Percentiles rank a stretch among this genome's conserved stretches.
These are phyloP conservation scores for Claviceps arundinis DNA, from an alignment of 2,329 filamentous ascomycete species.

Conservation along the genomic window DNA sequence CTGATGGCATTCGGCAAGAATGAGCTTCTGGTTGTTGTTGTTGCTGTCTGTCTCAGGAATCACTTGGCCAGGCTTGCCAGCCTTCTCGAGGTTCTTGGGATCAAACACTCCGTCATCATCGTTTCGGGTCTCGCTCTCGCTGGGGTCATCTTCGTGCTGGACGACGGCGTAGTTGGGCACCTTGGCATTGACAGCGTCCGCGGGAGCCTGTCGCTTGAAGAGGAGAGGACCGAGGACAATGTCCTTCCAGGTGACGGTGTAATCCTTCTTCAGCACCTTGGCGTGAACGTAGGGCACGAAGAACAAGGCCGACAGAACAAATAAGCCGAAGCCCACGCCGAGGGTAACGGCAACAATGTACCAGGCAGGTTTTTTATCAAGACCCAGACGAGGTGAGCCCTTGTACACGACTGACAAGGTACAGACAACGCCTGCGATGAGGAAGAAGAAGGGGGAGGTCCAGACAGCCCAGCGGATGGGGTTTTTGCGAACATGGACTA, in stretches of 20 bases:
- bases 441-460: constrained; percentile 64
- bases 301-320: constrained; percentile 49
- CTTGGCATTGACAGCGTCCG: constrained; percentile 36
- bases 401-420: constrained; percentile 72
- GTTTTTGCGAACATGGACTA: constrained; percentile 58
- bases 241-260: constrained; percentile 49
- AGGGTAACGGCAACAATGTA: constrained; percentile 55
- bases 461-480: constrained; percentile 61
- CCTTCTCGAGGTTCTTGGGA: constrained; percentile 10
- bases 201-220: constrained; percentile 42
- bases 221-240: constrained; percentile 50
- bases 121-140: constrained; percentile 13
- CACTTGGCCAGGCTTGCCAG: constrained; percentile 5
- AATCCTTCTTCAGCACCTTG: constrained; percentile 55
- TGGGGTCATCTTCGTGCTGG: constrained; percentile 43
- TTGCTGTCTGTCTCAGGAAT: constrained; percentile 25
- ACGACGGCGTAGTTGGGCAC: constrained; percentile 70
- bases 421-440: constrained; percentile 60
- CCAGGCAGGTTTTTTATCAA: constrained; percentile 53
- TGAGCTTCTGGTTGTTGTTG: constrained; percentile 30
- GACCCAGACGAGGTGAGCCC: constrained; percentile 54
- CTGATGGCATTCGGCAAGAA: constrained; percentile 35
- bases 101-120: constrained; percentile 12
- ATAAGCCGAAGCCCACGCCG: constrained; percentile 48
- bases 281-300: constrained; percentile 60